Evolutionary conservation across 768 basidiomycete species (phyloP).

Genomic region (Rhodotorula babjevae): DNA sequence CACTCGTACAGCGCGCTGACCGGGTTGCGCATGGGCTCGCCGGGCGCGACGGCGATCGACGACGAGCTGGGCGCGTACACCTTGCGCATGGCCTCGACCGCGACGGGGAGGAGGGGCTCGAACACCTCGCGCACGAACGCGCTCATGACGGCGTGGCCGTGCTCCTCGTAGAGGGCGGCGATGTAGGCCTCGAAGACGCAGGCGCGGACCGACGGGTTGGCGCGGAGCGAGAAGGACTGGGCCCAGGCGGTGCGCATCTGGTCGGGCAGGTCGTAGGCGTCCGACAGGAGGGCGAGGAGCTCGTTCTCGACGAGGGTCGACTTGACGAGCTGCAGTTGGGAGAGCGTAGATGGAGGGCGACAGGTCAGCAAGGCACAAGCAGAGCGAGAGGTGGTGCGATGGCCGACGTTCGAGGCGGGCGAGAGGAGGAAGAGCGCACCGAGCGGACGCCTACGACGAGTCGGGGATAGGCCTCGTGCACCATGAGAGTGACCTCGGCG

Average conservation of each 20-base stretch:
- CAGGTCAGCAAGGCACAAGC: background rate
- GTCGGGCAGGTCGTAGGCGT: background rate
- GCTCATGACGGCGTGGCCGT: background rate
- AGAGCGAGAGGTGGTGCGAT: fast-evolving
- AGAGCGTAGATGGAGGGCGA: too few species aligned
- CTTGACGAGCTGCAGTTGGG: conserved; percentile 10
- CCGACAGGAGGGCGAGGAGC: conserved; percentile 17
- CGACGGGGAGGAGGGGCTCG: background rate
- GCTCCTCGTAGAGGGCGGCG: conserved; percentile 9
- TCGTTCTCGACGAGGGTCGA: conserved; percentile 14
- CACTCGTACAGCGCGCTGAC: conserved; percentile 6
- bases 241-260: conserved; percentile 1
- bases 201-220: conserved; percentile 9
- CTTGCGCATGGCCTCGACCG: background rate
- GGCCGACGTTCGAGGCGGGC: too few species aligned
- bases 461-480: conserved; percentile 6
- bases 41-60: background rate
- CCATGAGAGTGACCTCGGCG: background rate
- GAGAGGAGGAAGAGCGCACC: background rate
- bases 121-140: conserved; percentile 11
- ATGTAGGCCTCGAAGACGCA: conserved; percentile 25
- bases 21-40: background rate
- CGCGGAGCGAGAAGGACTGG: background rate
- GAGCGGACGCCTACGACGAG: conserved; percentile 6
- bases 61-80: background rate